phyloP scores from a whole-genome alignment of 1,139 yeast species.

The Debaryomyces udenii region DNA sequence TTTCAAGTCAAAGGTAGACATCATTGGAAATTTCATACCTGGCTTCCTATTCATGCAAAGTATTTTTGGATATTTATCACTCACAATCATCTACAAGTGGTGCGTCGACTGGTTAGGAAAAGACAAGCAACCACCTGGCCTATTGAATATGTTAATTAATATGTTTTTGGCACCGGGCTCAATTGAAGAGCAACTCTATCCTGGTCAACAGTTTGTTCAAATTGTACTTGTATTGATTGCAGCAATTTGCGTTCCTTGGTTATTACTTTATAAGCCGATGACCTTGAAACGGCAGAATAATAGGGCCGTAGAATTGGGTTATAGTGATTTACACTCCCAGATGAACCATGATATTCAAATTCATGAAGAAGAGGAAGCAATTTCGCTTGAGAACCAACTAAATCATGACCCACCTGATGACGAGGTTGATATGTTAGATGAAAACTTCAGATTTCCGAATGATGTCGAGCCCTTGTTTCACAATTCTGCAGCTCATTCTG shows the following conservation, averaged over 20 bases:
- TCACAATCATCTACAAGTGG: conserved; percentile 93
- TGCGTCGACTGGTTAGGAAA: conserved; percentile 84
- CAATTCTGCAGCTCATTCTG: conserved; percentile 36
- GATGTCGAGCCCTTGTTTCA: conserved; percentile 49
- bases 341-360: conserved; percentile 34
- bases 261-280: conserved; percentile 84
- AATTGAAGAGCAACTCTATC: conserved; percentile 79
- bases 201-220: conserved; percentile 84
- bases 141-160: conserved; percentile 90
- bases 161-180: conserved; percentile 95
- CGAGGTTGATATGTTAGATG: conserved; percentile 24
- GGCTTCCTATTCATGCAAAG: conserved; percentile 94
- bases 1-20: conserved; percentile 78
- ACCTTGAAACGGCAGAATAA: conserved; percentile 52
- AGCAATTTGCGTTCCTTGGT: conserved; percentile 92
- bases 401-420: conserved; percentile 27
- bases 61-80: conserved; percentile 86
- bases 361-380: conserved; percentile 38
- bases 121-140: conserved; percentile 83
- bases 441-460: conserved; percentile 44
- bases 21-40: conserved; percentile 91
- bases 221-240: conserved; percentile 74
- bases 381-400: conserved; percentile 29
- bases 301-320: conserved; percentile 37
- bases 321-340: conserved; percentile 39